These are phyloP conservation scores for Apiotrichum brassicae DNA, from an alignment of 1,284 basidiomycete species.

Conservation along the genomic window DNA sequence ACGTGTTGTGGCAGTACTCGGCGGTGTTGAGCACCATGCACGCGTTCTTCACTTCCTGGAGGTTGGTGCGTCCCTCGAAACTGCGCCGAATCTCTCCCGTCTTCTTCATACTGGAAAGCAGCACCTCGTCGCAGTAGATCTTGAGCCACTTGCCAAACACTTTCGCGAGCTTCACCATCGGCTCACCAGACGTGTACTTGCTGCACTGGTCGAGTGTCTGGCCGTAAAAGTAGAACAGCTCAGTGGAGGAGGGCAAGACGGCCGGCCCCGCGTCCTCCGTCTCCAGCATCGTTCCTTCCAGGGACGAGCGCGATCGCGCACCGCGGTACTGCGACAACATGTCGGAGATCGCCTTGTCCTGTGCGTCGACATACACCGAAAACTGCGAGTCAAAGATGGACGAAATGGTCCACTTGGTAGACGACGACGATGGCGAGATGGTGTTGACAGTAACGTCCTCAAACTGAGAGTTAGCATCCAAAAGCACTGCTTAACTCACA, in stretches of 20 bases:
- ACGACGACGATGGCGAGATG: slow-evolving; percentile 22
- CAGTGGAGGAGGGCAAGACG: slow-evolving; percentile 87
- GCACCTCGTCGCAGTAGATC: slow-evolving; percentile 86
- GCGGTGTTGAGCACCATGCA: slow-evolving; percentile 91
- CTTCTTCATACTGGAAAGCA: slow-evolving; percentile 66
- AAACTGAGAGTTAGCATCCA: slow-evolving; percentile 32
- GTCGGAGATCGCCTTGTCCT: slow-evolving; percentile 62
- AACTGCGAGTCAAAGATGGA: slow-evolving; percentile 88
- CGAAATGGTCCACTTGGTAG: slow-evolving; percentile 59
- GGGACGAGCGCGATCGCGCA: slow-evolving; percentile 57
- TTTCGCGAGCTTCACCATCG: slow-evolving; percentile 68
- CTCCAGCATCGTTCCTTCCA: slow-evolving; percentile 56
- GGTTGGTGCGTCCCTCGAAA: slow-evolving; percentile 66
- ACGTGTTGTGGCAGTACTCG: slow-evolving; percentile 92
- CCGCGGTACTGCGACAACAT: slow-evolving; percentile 68
- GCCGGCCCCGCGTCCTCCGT: slow-evolving; percentile 55
- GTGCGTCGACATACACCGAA: slow-evolving; percentile 88
- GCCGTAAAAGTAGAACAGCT: slow-evolving; percentile 95
- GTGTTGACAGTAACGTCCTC: slow-evolving; percentile 37
- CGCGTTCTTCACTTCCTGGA: slow-evolving; percentile 66
- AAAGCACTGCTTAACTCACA: slow-evolving; percentile 50
- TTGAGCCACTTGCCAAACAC: slow-evolving; percentile 90
- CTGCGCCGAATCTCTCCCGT: slow-evolving; percentile 55
- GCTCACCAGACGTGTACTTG: slow-evolving; percentile 65
- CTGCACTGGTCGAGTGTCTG: slow-evolving; percentile 92